Base-by-base conservation (phyloP, 2,329 filamentous ascomycete genomes). In the Verticillium dahliae region DNA sequence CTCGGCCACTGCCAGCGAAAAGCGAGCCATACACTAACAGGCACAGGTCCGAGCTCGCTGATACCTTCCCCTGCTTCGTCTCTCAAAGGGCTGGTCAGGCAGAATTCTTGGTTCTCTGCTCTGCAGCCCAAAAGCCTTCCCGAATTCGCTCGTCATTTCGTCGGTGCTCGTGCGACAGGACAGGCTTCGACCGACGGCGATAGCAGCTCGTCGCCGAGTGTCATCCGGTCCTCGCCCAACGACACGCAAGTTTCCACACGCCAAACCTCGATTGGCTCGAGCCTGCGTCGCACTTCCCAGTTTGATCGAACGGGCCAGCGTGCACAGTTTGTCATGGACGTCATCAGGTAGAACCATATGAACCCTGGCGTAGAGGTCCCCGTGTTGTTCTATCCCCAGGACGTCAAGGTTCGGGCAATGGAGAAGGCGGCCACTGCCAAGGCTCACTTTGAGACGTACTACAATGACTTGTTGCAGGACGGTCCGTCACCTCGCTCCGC, bases 401-500 rank as follows among this genome's bases (percentile, higher is more conserved):
- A 54, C 9, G 58, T 54, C 33, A 59, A 54, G n/a, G 59, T 81
- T 7, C 54, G 73, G 11, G 96, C 92, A 0, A 88, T 92, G 0
- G 94, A 98, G 75, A 86, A 84, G 63, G 85, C 88, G 2, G 87
- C 92, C 0, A 89, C 91, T 0, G 89, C 91, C 54, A 97, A 96
- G 72, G 85, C 96, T 22, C 96, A 87, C 68, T 82, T 98, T 10
- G 95, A 98, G 73, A 91, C 87, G 0, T 85, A 93, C 68, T 97
- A 90, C 77, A 89, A 93, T 67, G 79, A 86, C n/a, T 73, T 92
- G 7, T 78, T 91, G 2, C 79, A 78, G 33, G 45, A 50, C 27
- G 35, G 45, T 7, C 37, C 33, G 6, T 84, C 82, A 4, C 80
- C 86, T 60, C 85, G 90, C 0, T 82, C 83, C 1, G 71, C 87